phyloP scores from a whole-genome alignment of 2,329 filamentous ascomycete species.

The Curvularia hawaiiensis region DNA sequence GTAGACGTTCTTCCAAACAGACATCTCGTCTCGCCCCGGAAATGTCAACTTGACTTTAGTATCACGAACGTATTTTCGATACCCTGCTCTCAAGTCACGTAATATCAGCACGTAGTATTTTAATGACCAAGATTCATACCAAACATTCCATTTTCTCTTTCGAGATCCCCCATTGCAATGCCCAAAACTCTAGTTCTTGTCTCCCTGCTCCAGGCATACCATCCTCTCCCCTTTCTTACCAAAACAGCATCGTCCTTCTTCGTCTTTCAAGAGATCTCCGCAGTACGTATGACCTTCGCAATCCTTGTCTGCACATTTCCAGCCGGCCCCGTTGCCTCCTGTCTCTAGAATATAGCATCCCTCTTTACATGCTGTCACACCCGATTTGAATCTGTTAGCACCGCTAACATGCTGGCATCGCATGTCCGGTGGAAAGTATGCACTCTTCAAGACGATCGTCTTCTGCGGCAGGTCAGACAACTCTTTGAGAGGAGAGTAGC shows the following conservation, averaged over 20 bases:
- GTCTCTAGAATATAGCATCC: conserved; percentile 40
- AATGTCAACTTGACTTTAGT: neutral
- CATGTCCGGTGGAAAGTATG: conserved; percentile 23
- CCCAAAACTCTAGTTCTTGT: too few species aligned
- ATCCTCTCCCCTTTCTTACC: conserved; percentile 36
- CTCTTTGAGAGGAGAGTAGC: conserved; percentile 20
- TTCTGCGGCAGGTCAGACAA: conserved; percentile 25
- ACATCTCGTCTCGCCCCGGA: neutral
- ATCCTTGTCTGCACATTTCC: conserved; percentile 23
- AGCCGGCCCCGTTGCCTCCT: conserved; percentile 20
- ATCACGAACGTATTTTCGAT: neutral
- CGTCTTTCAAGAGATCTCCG: conserved; percentile 20
- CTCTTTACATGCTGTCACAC: conserved; percentile 14
- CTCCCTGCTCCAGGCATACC: conserved; percentile 16
- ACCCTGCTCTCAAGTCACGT: neutral
- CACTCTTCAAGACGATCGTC: conserved; percentile 16
- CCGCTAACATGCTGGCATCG: conserved; percentile 30
- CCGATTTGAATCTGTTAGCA: neutral
- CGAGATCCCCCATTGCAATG: neutral
- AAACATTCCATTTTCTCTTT: neutral
- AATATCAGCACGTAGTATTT: neutral
- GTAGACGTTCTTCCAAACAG: conserved; percentile 8
- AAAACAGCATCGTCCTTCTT: conserved; percentile 29
- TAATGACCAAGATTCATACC: neutral
- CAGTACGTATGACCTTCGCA: conserved; percentile 39